These are phyloP conservation scores for Hanseniaspora uvarum DNA, from an alignment of 1,139 yeast genomes.

Conservation along the genomic window DNA sequence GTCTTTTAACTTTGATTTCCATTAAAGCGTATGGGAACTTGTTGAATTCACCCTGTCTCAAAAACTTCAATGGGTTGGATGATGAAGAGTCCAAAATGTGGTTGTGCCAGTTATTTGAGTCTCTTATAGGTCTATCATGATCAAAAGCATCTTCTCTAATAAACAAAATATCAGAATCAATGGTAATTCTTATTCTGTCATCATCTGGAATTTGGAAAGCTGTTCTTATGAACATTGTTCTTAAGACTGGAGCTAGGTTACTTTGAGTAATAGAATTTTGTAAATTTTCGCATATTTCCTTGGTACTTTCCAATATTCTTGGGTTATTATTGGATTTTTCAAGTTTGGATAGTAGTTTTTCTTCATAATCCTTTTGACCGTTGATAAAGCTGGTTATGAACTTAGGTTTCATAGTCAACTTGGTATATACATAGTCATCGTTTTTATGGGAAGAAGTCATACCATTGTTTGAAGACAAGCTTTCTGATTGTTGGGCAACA, in stretches of 20 bases:
- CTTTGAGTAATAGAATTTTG: constrained; percentile 55
- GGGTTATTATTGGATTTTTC: constrained; percentile 47
- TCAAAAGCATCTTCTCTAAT: constrained; percentile 88
- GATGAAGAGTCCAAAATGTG: constrained; percentile 74
- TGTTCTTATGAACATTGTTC: constrained; percentile 81
- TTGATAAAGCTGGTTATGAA: constrained; percentile 53
- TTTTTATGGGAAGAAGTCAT: constrained; percentile 8
- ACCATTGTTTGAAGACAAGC: constrained; percentile 19
- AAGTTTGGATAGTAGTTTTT: constrained; percentile 43
- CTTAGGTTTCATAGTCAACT: constrained; percentile 68
- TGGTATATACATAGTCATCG: constrained; percentile 32
- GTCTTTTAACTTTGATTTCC: constrained; percentile 67
- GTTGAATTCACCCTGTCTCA: constrained; percentile 76
- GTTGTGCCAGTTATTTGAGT: constrained; percentile 85
- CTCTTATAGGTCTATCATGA: constrained; percentile 73
- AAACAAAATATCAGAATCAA: constrained; percentile 78
- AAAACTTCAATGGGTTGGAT: constrained; percentile 55
- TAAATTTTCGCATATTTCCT: constrained; percentile 47
- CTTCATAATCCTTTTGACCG: constrained; percentile 38
- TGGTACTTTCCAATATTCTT: constrained; percentile 42
- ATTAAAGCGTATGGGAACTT: constrained; percentile 86
- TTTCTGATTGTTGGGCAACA: constrained; percentile 9
- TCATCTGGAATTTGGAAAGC: constrained; percentile 98
- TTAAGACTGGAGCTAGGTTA: constrained; percentile 70
- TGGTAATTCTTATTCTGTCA: constrained; percentile 75